Percentiles rank a stretch among this genome's conserved stretches.
These are phyloP conservation scores for Poa annua DNA, from an alignment of 176 grass and related monocot species.

Conservation along the genomic window DNA sequence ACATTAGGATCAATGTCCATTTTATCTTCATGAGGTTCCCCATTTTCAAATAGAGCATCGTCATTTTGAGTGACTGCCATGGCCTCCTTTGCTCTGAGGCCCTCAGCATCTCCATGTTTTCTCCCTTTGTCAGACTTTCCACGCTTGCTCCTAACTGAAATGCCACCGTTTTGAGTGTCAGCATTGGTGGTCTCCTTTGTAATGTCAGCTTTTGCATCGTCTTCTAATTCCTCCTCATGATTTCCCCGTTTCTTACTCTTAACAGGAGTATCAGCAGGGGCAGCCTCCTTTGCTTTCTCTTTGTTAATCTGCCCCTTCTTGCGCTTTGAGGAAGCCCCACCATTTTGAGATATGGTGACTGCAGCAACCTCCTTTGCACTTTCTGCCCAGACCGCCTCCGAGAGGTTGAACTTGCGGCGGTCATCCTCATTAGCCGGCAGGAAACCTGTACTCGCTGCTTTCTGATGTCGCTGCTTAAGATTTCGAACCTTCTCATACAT, in stretches of 20 bases:
- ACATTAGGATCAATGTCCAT: constrained; percentile 22
- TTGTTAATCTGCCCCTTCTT: constrained; percentile 20
- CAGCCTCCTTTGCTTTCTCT: constrained; percentile 22
- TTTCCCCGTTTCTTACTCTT: constrained; percentile 26
- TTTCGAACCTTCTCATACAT: no score
- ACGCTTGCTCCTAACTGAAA: constrained; percentile 12
- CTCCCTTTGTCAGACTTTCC: constrained; percentile 30
- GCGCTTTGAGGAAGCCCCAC: no score
- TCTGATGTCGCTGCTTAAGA: no score
- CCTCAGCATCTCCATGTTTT: not conserved
- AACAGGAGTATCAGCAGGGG: not conserved
- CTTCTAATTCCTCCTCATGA: constrained; percentile 20
- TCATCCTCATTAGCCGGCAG: no score
- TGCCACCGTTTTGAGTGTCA: not conserved
- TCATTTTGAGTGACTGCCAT: constrained; percentile 12
- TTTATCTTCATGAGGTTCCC: constrained; percentile 17
- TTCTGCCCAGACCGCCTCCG: constrained; percentile 50
- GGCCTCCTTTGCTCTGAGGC: not conserved
- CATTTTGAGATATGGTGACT: no score
- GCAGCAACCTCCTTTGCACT: no score
- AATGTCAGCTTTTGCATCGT: not conserved
- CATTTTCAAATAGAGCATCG: not conserved
- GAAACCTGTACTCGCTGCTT: no score
- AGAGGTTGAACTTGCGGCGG: no score
- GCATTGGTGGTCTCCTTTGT: not conserved